These are phyloP conservation scores for Xerocomellus intermedius DNA, from an alignment of 768 basidiomycete genomes.

Conservation along the genomic window DNA sequence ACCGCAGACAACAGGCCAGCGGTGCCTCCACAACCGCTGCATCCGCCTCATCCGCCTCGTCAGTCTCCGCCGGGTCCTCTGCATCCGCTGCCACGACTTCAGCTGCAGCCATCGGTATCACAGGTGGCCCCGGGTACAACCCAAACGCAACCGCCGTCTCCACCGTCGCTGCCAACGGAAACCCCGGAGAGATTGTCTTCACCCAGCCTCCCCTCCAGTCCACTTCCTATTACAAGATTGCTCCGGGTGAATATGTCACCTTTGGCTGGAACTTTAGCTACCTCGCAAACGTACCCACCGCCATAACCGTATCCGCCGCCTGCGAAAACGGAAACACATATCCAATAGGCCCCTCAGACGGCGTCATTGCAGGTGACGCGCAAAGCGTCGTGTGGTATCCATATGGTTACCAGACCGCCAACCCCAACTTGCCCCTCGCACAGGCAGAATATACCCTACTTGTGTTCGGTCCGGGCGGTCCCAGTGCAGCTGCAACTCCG, in stretches of 20 bases:
- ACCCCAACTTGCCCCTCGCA: conserved; percentile 55
- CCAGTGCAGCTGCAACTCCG: conserved; percentile 44
- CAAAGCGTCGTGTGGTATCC: conserved; percentile 60
- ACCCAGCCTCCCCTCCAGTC: conserved; percentile 58
- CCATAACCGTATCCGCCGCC: conserved; percentile 61
- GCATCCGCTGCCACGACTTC: conserved; percentile 3
- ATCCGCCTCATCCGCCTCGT: background rate
- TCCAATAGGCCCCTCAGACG: conserved; percentile 57
- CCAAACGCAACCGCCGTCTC: conserved; percentile 19
- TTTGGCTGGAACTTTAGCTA: conserved; percentile 77
- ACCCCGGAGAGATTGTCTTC: conserved; percentile 47
- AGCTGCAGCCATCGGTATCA: conserved; percentile 15
- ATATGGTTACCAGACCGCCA: conserved; percentile 49
- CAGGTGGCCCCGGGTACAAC: conserved; percentile 27
- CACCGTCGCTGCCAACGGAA: conserved; percentile 37
- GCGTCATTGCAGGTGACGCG: conserved; percentile 49
- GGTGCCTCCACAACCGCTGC: background rate
- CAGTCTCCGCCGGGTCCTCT: background rate
- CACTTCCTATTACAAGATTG: conserved; percentile 68
- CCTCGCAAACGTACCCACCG: conserved; percentile 48
- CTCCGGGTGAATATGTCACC: conserved; percentile 51
- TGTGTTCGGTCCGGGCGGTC: conserved; percentile 56
- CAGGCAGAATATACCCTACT: conserved; percentile 59
- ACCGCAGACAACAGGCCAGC: conserved; percentile 26
- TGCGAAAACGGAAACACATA: conserved; percentile 71